Evolutionary conservation across 768 basidiomycete species (phyloP).

Genomic region (Calocera cornea): DNA sequence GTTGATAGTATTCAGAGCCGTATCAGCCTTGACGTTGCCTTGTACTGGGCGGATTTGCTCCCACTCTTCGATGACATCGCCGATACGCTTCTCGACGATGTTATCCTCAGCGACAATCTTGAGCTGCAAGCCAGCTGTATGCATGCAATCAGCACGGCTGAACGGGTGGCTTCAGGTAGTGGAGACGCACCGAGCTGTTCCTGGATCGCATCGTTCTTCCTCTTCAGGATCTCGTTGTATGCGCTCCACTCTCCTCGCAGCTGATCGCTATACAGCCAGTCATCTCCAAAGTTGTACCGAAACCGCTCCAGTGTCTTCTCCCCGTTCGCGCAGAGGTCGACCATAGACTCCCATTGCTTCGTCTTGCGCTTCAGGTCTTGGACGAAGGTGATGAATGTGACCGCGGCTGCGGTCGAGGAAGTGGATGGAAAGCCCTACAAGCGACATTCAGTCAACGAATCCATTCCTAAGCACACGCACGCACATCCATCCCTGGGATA

Average conservation of each 20-base stretch:
- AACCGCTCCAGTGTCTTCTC: constrained; percentile 97
- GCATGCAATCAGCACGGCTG: background rate
- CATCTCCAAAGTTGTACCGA: constrained; percentile 89
- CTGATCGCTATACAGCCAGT: constrained; percentile 98
- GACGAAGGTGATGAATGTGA: constrained; percentile 97
- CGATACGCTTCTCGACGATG: constrained; percentile 91
- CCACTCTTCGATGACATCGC: constrained; percentile 84
- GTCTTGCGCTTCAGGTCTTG: constrained; percentile 98
- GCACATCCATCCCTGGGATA: background rate
- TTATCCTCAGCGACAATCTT: constrained; percentile 99
- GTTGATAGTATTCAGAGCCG: constrained; percentile 89
- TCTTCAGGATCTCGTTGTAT: constrained; percentile 91
- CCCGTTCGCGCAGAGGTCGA: constrained; percentile 84
- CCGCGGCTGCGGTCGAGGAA: constrained; percentile 93
- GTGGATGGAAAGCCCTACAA: constrained; percentile 24
- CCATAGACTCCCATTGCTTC: constrained; percentile 91
- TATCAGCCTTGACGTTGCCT: constrained; percentile 90
- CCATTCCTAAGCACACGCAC: background rate
- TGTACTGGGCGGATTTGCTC: constrained; percentile 92
- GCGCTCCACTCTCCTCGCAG: constrained; percentile 96
- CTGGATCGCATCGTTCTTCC: constrained; percentile 97
- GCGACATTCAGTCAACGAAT: background rate
- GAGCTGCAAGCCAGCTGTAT: constrained; percentile 80
- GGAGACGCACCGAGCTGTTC: constrained; percentile 76
- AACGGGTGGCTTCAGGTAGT: background rate